phyloP scores from a whole-genome alignment of 2,329 filamentous ascomycete genomes.

The Fusarium sp. region DNA sequence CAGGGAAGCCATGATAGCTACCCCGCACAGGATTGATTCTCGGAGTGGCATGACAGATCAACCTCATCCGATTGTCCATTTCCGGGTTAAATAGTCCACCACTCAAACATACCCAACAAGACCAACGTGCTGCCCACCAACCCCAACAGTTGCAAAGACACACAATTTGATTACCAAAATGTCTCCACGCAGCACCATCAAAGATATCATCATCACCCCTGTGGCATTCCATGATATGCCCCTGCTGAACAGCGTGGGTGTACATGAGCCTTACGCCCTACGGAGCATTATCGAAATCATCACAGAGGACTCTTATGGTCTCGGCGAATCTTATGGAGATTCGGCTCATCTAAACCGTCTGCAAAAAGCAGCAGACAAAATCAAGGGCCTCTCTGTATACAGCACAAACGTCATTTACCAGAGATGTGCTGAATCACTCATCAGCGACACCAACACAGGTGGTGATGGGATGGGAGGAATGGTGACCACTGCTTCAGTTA shows the following conservation, averaged over 20 bases:
- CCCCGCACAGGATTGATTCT: conserved; percentile 12
- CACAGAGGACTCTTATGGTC: conserved; percentile 53
- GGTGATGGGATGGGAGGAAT: conserved; percentile 72
- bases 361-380: conserved; percentile 49
- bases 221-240: conserved; percentile 62
- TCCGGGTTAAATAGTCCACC: conserved; percentile 37
- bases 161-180: conserved; percentile 35
- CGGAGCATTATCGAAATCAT: conserved; percentile 58
- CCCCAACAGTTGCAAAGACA: conserved; percentile 3
- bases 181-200: conserved; percentile 50
- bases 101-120: conserved; percentile 24
- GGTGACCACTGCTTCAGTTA: conserved; percentile 58
- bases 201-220: conserved; percentile 57
- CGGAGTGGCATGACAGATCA: neutral
- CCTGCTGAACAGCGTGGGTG: conserved; percentile 58
- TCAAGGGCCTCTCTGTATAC: conserved; percentile 51
- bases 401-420: conserved; percentile 89
- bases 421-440: conserved; percentile 80
- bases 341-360: conserved; percentile 54
- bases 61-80: neutral
- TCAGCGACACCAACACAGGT: conserved; percentile 61
- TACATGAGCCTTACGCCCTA: conserved; percentile 59
- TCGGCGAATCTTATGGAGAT: conserved; percentile 59
- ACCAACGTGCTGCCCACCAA: neutral
- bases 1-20: neutral